Percentiles rank a stretch among this genome's conserved stretches.
Evolutionary conservation across 1,284 basidiomycete genomes (phyloP).

Genomic region (Ganoderma boninense): DNA sequence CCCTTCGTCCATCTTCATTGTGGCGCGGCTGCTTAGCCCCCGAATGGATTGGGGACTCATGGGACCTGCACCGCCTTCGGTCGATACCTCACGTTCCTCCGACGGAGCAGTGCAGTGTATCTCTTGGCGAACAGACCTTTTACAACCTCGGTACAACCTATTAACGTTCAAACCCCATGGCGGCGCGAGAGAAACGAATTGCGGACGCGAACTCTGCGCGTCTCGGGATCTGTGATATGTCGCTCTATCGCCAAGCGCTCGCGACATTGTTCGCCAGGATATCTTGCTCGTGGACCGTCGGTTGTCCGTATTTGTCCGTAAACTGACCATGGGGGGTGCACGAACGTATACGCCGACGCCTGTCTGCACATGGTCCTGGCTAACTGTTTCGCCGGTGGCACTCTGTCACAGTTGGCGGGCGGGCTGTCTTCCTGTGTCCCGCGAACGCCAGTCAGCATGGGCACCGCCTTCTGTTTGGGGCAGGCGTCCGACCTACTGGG

Average conservation of each 20-base stretch:
- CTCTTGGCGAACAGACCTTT: background rate
- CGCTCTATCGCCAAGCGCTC: background rate
- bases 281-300: background rate
- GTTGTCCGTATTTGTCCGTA: too few species aligned
- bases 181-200: background rate
- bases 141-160: too few species aligned
- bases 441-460: background rate
- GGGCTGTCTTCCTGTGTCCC: background rate
- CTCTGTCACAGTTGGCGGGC: background rate
- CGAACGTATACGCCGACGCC: background rate
- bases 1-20: background rate
- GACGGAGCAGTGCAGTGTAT: background rate
- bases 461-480: background rate
- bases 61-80: background rate
- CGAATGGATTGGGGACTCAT: background rate
- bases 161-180: too few species aligned
- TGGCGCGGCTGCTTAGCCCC: background rate
- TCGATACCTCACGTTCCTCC: background rate
- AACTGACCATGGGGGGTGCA: background rate
- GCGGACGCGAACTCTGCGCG: background rate
- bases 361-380: background rate
- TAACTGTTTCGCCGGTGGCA: background rate
- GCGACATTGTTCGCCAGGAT: background rate
- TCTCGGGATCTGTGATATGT: background rate
- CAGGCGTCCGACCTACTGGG: background rate